Conservation (phyloP, 176 grass and related monocot species). For the Elaeis guineensis region DNA sequence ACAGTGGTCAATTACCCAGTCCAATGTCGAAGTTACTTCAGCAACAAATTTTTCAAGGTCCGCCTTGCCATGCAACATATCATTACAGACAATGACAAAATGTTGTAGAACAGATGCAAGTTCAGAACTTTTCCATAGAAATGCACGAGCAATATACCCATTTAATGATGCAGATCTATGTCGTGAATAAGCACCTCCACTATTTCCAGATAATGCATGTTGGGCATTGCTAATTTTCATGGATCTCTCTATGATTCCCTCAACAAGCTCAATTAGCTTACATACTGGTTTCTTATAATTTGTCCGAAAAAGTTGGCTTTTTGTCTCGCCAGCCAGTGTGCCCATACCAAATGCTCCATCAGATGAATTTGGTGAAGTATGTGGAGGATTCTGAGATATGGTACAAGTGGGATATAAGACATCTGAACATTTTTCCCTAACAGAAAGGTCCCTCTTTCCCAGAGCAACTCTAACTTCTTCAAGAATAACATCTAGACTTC, state of each 20-base stretch:
- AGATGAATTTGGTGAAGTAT: neutral
- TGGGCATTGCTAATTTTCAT: slow-evolving; percentile 35
- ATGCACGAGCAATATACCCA: slow-evolving; percentile 66
- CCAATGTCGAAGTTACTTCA: slow-evolving; percentile 45
- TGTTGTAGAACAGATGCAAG: slow-evolving; percentile 50
- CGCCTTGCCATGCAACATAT: slow-evolving; percentile 43
- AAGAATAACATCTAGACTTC: slow-evolving; percentile 38
- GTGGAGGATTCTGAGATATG: neutral
- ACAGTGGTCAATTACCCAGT: slow-evolving; percentile 78
- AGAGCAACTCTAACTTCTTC: slow-evolving; percentile 36
- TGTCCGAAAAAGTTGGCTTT: slow-evolving; percentile 11
- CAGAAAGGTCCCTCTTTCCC: slow-evolving; percentile 18
- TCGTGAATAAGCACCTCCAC: slow-evolving; percentile 8
- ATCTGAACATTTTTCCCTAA: slow-evolving; percentile 2
- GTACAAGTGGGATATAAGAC: neutral
- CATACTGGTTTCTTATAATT: slow-evolving; percentile 40
- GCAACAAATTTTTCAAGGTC: slow-evolving; percentile 53
- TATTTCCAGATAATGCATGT: slow-evolving; percentile 18
- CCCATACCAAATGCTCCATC: neutral
- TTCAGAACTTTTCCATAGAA: slow-evolving; percentile 77
- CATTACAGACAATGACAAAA: slow-evolving; percentile 66
- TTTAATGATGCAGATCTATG: slow-evolving; percentile 6
- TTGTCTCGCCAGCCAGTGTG: slow-evolving; percentile 5
- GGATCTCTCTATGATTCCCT: slow-evolving; percentile 66
- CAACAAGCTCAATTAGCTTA: slow-evolving; percentile 70